phyloP scores from a whole-genome alignment of 2,329 filamentous ascomycete genomes.

The Stachybotrys chlorohalonatus region DNA sequence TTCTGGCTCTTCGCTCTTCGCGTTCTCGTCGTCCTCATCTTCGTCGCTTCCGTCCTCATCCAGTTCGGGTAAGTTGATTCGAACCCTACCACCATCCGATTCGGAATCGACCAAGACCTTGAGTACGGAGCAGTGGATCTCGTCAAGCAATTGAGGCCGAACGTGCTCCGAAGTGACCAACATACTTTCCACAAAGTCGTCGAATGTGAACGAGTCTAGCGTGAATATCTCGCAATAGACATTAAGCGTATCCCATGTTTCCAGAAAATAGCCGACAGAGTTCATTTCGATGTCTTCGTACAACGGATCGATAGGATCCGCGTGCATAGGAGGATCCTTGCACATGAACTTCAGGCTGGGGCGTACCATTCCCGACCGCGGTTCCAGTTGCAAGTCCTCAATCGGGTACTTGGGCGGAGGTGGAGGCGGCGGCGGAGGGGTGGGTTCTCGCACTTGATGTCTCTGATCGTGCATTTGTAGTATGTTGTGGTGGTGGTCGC shows the following conservation, averaged over 20 bases:
- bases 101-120: constrained; percentile 77
- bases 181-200: constrained; percentile 89
- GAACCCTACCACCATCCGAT: constrained; percentile 66
- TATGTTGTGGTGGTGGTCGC: not conserved
- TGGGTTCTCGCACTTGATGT: constrained; percentile 22
- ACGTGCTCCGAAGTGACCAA: constrained; percentile 63
- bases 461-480: constrained; percentile 26
- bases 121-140: constrained; percentile 84
- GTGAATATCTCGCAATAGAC: constrained; percentile 96
- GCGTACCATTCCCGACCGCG: constrained; percentile 55
- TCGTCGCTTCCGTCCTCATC: constrained; percentile 61
- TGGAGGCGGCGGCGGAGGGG: constrained; percentile 36
- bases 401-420: constrained; percentile 86
- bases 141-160: constrained; percentile 77
- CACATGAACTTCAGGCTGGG: constrained; percentile 74
- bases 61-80: constrained; percentile 68
- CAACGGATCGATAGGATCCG: constrained; percentile 23
- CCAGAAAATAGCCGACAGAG: constrained; percentile 75
- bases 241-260: constrained; percentile 94
- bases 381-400: constrained; percentile 78
- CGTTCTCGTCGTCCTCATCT: constrained; percentile 50
- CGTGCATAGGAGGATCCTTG: constrained; percentile 46
- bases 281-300: constrained; percentile 60
- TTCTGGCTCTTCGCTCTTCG: constrained; percentile 50
- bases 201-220: constrained; percentile 94